Percentiles rank a stretch among this genome's conserved stretches.
Evolutionary conservation across 2,329 filamentous ascomycete genomes (phyloP).

Genomic region (Exserohilum rostratum): DNA sequence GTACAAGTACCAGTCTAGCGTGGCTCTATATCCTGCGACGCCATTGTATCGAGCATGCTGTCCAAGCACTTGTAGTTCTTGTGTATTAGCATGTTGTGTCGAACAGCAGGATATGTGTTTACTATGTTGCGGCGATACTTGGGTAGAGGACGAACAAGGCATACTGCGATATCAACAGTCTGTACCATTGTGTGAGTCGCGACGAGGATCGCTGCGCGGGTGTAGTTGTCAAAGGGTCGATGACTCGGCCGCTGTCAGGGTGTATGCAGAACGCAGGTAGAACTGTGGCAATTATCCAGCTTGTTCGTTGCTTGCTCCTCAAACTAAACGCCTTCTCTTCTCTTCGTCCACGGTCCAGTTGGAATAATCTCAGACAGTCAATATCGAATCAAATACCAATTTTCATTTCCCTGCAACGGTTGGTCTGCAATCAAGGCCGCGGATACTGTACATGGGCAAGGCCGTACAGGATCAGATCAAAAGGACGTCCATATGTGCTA

Average conservation of each 20-base stretch:
- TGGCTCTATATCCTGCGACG: not conserved
- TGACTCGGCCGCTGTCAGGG: not conserved
- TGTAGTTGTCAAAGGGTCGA: not conserved
- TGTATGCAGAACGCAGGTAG: not conserved
- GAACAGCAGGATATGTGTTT: not conserved
- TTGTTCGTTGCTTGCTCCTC: not conserved
- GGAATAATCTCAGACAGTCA: not conserved
- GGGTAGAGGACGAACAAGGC: not conserved
- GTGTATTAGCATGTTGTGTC: too few species aligned
- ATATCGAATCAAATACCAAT: not conserved
- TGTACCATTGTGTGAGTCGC: not conserved
- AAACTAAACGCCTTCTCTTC: not conserved
- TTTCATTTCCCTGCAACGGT: not conserved
- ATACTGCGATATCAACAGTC: not conserved
- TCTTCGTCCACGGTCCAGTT: not conserved
- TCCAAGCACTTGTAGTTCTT: not conserved
- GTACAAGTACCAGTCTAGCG: not conserved
- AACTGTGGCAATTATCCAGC: not conserved
- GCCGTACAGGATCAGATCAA: slow-evolving; percentile 6
- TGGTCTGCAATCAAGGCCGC: not conserved
- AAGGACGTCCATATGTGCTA: not conserved
- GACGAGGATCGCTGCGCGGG: too few species aligned
- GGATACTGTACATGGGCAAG: slow-evolving; percentile 6
- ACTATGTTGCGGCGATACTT: not conserved
- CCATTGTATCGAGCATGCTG: not conserved